These are phyloP conservation scores for Chloranthus sessilifolius DNA, from an alignment of 164 flowering plant genomes.

Conservation along the genomic window DNA sequence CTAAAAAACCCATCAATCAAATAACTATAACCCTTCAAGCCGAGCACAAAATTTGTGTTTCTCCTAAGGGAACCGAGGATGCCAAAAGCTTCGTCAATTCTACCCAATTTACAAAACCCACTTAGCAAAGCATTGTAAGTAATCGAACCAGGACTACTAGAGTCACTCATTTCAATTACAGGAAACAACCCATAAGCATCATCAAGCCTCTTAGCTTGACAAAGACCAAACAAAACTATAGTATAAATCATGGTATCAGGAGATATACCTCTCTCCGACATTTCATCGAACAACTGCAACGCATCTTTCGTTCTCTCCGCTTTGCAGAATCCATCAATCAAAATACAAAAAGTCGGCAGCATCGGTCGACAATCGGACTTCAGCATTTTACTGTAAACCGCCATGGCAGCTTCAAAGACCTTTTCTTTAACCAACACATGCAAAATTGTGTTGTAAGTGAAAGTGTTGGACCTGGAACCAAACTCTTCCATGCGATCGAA, in stretches of 20 bases:
- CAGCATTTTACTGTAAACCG: slow-evolving; percentile 68
- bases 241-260: slow-evolving; percentile 49
- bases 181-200: slow-evolving; percentile 47
- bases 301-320: slow-evolving; percentile 47
- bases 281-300: slow-evolving; percentile 60
- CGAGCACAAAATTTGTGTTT: slow-evolving; percentile 49
- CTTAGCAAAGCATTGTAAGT: slow-evolving; percentile 50
- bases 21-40: slow-evolving; percentile 46
- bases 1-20: slow-evolving; percentile 71
- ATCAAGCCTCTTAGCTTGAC: slow-evolving; percentile 38
- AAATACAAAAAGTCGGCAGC: slow-evolving; percentile 44
- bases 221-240: slow-evolving; percentile 52
- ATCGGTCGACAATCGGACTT: slow-evolving; percentile 45
- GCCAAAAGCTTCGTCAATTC: slow-evolving; percentile 52
- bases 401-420: slow-evolving; percentile 51
- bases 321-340: slow-evolving; percentile 68
- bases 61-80: slow-evolving; percentile 30
- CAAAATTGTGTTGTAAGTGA: slow-evolving; percentile 51
- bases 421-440: slow-evolving; percentile 36
- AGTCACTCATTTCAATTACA: slow-evolving; percentile 39
- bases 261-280: slow-evolving; percentile 43
- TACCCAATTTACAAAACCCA: slow-evolving; percentile 67
- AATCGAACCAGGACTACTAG: slow-evolving; percentile 38
- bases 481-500: slow-evolving; percentile 68
- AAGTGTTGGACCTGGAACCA: slow-evolving; percentile 48